Conservation (phyloP, 2,329 filamentous ascomycete genomes). For the Paracorniculantispora psalliotae region DNA sequence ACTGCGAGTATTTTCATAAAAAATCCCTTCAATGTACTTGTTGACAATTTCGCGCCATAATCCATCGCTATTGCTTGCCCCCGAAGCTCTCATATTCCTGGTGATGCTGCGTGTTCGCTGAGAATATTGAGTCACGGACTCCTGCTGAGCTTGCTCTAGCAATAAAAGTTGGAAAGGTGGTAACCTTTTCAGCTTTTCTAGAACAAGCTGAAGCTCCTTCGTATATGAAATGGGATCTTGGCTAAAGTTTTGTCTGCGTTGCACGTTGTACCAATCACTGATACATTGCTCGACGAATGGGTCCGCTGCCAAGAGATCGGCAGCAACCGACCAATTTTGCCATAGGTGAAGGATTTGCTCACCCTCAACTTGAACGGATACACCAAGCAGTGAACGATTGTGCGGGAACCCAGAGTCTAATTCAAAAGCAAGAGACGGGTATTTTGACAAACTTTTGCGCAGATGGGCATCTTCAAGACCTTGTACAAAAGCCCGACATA, state of each 20-base stretch:
- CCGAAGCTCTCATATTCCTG: conserved; percentile 32
- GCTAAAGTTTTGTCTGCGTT: conserved; percentile 35
- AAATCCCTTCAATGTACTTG: conserved; percentile 51
- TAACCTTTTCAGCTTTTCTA: conserved; percentile 47
- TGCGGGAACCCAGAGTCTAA: conserved; percentile 22
- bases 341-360: conserved; percentile 47
- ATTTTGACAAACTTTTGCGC: conserved; percentile 38
- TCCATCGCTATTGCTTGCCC: conserved; percentile 21
- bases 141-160: conserved; percentile 49
- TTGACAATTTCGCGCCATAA: conserved; percentile 24
- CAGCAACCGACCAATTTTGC: conserved; percentile 26
- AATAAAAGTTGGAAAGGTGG: conserved; percentile 48
- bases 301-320: conserved; percentile 16
- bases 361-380: conserved; percentile 51
- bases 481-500: conserved; percentile 49
- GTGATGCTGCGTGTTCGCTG: conserved; percentile 31
- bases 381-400: conserved; percentile 48
- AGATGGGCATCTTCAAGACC: conserved; percentile 47
- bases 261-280: conserved; percentile 42
- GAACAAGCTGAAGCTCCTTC: conserved; percentile 45
- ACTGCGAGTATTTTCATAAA: conserved; percentile 39
- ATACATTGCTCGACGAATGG: conserved; percentile 32
- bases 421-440: conserved; percentile 42
- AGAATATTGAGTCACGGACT: conserved; percentile 47
- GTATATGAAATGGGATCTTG: conserved; percentile 46